phyloP scores from a whole-genome alignment of 179 eudicot species.

The Beta lomatogona region DNA sequence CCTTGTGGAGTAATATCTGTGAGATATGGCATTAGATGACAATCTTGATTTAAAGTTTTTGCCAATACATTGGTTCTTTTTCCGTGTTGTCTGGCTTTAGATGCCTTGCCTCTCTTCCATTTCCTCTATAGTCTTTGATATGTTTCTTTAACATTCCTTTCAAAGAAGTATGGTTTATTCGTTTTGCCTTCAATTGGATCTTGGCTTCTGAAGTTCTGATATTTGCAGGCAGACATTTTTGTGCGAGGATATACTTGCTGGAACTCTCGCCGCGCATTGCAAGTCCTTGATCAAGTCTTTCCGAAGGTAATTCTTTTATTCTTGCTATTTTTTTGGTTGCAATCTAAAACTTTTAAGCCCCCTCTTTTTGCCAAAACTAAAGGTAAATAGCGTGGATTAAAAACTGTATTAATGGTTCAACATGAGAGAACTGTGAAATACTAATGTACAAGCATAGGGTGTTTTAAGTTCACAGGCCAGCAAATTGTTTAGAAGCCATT shows the following conservation, averaged over 20 bases:
- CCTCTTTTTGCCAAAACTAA: neutral
- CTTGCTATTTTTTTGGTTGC: neutral
- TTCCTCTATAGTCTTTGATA: neutral
- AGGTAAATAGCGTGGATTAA: neutral
- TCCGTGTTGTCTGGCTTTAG: neutral
- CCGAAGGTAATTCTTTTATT: constrained; percentile 59
- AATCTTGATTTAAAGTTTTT: neutral
- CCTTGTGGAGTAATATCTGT: neutral
- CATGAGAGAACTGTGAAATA: neutral
- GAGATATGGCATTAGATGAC: neutral
- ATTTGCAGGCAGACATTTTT: constrained; percentile 74
- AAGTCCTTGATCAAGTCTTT: constrained; percentile 77
- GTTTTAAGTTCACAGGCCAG: neutral
- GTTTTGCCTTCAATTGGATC: neutral
- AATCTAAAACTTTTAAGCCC: neutral
- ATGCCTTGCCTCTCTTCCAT: neutral
- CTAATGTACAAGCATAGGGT: neutral
- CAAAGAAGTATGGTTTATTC: neutral
- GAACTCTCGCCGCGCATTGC: constrained; percentile 86
- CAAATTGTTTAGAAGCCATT: neutral
- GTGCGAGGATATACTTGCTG: constrained; percentile 83
- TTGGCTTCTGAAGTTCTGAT: constrained; percentile 13
- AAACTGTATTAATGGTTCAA: neutral
- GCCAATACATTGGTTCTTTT: neutral
- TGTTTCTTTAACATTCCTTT: neutral